phyloP scores from a whole-genome alignment of 129 eudicot species.

The Silybum marianum region DNA sequence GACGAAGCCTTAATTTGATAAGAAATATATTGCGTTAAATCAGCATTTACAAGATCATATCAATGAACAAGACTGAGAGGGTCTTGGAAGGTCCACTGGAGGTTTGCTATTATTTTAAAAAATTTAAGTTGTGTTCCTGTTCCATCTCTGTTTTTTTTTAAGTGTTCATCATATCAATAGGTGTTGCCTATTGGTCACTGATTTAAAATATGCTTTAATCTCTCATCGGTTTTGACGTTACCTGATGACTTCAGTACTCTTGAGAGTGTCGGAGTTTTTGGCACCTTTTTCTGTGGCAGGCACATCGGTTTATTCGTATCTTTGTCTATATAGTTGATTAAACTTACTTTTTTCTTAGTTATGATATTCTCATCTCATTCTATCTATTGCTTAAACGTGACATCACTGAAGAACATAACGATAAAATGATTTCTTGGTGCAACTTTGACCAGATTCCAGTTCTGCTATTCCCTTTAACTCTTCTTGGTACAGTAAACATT shows the following conservation, averaged over 20 bases:
- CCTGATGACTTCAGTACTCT: constrained; percentile 20
- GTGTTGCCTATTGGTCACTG: no score
- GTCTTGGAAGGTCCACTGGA: constrained; percentile 41
- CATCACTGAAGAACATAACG: no score
- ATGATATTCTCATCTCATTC: no score
- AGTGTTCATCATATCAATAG: no score
- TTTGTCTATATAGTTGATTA: constrained; percentile 8
- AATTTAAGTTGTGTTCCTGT: constrained; percentile 29
- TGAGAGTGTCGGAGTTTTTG: constrained; percentile 61
- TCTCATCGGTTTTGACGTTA: neutral
- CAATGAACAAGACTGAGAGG: constrained; percentile 53
- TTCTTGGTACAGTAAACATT: no score
- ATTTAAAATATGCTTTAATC: neutral
- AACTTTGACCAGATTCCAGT: no score
- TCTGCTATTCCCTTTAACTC: no score
- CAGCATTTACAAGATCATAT: constrained; percentile 32
- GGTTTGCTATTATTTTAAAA: no score
- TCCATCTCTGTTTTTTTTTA: neutral
- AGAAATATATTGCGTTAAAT: constrained; percentile 48
- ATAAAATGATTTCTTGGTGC: no score
- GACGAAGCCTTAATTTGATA: constrained; percentile 53
- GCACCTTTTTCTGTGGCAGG: constrained; percentile 55
- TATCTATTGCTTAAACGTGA: no score
- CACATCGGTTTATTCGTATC: constrained; percentile 23
- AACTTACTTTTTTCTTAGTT: neutral